Conservation (phyloP, 768 basidiomycete species). For the Vishniacozyma victoriae region DNA sequence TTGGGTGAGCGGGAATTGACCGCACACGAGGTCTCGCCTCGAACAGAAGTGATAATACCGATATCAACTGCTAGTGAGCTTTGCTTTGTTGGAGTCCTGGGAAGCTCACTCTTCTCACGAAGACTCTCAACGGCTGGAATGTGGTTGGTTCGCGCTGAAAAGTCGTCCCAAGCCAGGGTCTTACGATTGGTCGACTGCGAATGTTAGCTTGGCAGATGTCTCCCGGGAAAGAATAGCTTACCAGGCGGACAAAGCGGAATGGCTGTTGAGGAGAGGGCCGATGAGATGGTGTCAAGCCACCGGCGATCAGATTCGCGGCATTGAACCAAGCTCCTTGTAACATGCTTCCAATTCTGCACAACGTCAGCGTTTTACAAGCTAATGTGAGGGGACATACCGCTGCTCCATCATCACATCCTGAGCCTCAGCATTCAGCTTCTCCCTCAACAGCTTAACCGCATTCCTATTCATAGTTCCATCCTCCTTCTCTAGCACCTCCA, state of each 20-base stretch:
- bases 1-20: slow-evolving; percentile 33
- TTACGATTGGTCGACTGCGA: slow-evolving; percentile 28
- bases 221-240: slow-evolving; percentile 9
- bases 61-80: slow-evolving; percentile 24
- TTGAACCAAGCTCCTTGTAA: slow-evolving; percentile 42
- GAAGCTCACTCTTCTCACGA: slow-evolving; percentile 27
- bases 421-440: slow-evolving; percentile 29
- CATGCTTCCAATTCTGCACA: slow-evolving; percentile 34
- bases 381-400: slow-evolving; percentile 12
- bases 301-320: slow-evolving; percentile 18
- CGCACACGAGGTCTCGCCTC: slow-evolving; percentile 19
- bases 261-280: slow-evolving; percentile 15
- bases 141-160: slow-evolving; percentile 10
- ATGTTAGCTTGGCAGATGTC: not conserved
- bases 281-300: slow-evolving; percentile 10
- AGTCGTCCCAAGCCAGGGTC: slow-evolving; percentile 34
- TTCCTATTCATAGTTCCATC: slow-evolving; percentile 28
- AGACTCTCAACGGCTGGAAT: slow-evolving; percentile 23
- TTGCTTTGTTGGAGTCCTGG: not conserved
- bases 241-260: slow-evolving; percentile 29
- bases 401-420: slow-evolving; percentile 35
- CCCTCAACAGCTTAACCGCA: slow-evolving; percentile 26
- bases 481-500: slow-evolving; percentile 40
- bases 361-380: not conserved
- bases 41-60: slow-evolving; percentile 20